phyloP scores from a whole-genome alignment of 805 yeast genomes.

The Candida coquimbonensis region DNA sequence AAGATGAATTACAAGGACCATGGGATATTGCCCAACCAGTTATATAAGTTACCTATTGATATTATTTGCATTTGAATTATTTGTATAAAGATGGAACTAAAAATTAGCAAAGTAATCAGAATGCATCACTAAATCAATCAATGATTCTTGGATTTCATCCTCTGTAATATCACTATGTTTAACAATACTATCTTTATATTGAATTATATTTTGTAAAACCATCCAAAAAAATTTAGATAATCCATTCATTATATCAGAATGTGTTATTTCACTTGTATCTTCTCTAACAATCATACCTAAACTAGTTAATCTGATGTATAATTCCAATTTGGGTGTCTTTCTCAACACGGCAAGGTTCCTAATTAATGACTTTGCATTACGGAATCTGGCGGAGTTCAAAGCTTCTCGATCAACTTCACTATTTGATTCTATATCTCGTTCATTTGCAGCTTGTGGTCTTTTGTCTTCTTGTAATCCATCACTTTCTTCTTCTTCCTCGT shows the following conservation, averaged over 20 bases:
- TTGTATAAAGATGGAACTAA: too few species aligned
- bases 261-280: not conserved
- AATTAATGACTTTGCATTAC: not conserved
- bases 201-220: not conserved
- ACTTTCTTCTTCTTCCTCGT: not conserved
- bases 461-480: not conserved
- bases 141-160: not conserved
- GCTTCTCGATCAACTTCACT: not conserved
- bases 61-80: not conserved
- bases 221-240: slow-evolving; percentile 1
- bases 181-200: not conserved
- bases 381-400: not conserved
- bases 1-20: slow-evolving; percentile 84
- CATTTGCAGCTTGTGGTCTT: not conserved
- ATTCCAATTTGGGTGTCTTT: not conserved
- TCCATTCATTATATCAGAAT: not conserved
- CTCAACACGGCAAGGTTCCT: not conserved
- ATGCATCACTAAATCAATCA: not conserved
- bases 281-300: not conserved
- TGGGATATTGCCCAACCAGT: slow-evolving; percentile 87
- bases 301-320: not conserved
- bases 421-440: not conserved
- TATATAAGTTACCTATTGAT: not conserved
- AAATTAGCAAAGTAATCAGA: not conserved
- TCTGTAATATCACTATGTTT: not conserved